Evolutionary conservation across 371 early-diverging fungal species (phyloP).

Genomic region (Mortierella sp.): DNA sequence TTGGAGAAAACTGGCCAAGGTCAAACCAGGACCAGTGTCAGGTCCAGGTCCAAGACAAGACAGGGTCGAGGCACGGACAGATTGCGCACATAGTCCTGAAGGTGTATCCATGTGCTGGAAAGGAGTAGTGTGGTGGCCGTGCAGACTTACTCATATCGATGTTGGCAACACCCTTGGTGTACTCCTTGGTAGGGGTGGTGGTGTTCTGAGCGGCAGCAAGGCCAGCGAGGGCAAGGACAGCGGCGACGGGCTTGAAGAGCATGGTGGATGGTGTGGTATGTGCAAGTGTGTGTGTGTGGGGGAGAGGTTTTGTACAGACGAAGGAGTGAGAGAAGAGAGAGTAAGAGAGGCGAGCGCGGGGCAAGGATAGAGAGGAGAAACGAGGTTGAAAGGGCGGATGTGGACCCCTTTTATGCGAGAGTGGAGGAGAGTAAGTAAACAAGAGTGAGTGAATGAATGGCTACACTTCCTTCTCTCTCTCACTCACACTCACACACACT

Average conservation of each 20-base stretch:
- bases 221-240: conserved; percentile 48
- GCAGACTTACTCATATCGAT: conserved; percentile 5
- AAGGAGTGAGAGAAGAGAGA: background rate
- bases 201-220: conserved; percentile 39
- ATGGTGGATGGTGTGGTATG: conserved; percentile 30
- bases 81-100: too few species aligned
- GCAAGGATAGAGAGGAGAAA: background rate
- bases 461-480: too few species aligned
- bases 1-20: too few species aligned
- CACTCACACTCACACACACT: too few species aligned
- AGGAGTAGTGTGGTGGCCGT: background rate
- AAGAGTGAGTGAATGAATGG: background rate
- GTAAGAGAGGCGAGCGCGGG: conserved; percentile 5
- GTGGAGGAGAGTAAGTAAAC: background rate
- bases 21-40: too few species aligned
- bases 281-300: background rate
- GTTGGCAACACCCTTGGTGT: conserved; percentile 25
- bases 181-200: conserved; percentile 4
- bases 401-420: conserved; percentile 5
- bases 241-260: conserved; percentile 52
- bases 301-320: conserved; percentile 3
- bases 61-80: too few species aligned
- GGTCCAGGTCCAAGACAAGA: too few species aligned
- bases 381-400: background rate
- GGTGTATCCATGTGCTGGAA: too few species aligned